Evolutionary conservation across 176 grass and related monocot genomes (phyloP).

Genomic region (Raddia distichophylla): DNA sequence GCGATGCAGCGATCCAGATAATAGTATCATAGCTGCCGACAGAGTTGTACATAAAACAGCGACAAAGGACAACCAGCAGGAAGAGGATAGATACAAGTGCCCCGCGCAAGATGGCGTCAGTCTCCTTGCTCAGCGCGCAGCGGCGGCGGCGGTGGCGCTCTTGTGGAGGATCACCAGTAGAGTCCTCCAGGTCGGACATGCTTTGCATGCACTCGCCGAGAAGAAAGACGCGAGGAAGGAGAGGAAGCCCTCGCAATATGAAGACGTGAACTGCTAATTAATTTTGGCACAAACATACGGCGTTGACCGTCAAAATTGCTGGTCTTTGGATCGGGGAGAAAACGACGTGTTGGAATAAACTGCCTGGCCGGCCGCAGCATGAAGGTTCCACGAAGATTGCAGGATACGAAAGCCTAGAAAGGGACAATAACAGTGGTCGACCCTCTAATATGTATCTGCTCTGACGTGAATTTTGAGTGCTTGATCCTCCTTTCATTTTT

Average conservation of each 20-base stretch:
- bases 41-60: background rate
- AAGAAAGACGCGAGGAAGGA: background rate
- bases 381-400: too few relatives aligned
- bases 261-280: background rate
- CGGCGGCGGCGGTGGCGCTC: background rate
- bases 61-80: background rate
- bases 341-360: background rate
- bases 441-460: too few relatives aligned
- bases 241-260: background rate
- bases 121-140: background rate
- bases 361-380: too few relatives aligned
- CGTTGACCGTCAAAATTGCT: too few relatives aligned
- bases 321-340: background rate
- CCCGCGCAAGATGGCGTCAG: background rate
- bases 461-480: too few relatives aligned
- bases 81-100: background rate
- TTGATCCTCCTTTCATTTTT: too few relatives aligned
- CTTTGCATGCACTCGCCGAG: background rate
- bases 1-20: background rate
- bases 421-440: too few relatives aligned
- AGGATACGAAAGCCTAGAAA: too few relatives aligned
- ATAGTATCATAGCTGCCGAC: too few relatives aligned
- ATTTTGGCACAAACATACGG: too few relatives aligned
- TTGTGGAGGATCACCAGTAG: background rate
- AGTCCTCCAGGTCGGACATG: background rate